phyloP scores from a whole-genome alignment of 768 basidiomycete species.

The Tylopilus sp. region DNA sequence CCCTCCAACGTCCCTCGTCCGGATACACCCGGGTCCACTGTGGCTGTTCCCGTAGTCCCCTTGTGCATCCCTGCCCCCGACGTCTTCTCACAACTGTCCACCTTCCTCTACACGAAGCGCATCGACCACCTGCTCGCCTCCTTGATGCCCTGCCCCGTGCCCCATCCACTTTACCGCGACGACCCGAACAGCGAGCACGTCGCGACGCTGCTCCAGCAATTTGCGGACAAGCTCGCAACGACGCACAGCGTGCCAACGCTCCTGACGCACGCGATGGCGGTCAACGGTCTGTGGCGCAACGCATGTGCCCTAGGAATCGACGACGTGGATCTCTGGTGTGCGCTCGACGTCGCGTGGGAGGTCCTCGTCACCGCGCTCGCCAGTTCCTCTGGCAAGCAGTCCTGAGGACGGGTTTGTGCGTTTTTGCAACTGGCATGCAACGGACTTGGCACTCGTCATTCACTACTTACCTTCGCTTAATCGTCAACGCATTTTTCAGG shows the following conservation, averaged over 20 bases:
- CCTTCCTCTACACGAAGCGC: conserved; percentile 68
- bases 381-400: conserved; percentile 22
- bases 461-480: conserved; percentile 2
- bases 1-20: conserved; percentile 12
- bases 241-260: conserved; percentile 24
- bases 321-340: conserved; percentile 44
- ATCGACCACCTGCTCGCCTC: conserved; percentile 53
- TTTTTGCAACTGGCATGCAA: not conserved
- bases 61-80: conserved; percentile 68
- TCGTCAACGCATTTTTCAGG: not conserved
- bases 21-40: conserved; percentile 13
- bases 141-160: conserved; percentile 50
- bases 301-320: conserved; percentile 47
- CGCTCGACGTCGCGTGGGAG: conserved; percentile 50
- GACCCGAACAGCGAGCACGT: conserved; percentile 22
- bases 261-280: conserved; percentile 32
- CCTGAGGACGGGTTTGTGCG: not conserved
- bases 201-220: conserved; percentile 10
- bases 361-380: conserved; percentile 42
- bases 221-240: conserved; percentile 15
- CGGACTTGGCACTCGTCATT: not conserved
- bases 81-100: conserved; percentile 62
- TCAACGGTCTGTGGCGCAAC: conserved; percentile 53
- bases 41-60: conserved; percentile 59
- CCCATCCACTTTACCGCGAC: conserved; percentile 21